Evolutionary conservation across 129 eudicot species (phyloP), one percentile per base, ranked within the genome.

Genomic region (Flaveria ramosissima): DNA sequence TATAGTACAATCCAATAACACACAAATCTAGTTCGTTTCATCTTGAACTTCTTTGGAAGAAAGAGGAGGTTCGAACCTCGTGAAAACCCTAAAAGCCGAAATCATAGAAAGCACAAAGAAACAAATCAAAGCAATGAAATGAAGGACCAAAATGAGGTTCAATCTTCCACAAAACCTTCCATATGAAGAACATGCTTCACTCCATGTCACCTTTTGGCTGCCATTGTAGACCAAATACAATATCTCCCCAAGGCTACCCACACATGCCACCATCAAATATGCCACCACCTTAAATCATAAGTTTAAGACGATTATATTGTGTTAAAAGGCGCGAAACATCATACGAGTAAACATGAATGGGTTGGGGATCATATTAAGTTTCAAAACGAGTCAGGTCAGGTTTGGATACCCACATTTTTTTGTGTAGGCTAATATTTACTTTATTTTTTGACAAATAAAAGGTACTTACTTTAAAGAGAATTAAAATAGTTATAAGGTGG

Each of bases 161-260:
- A 95, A 52, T 82, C 86, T 91, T 69, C 62, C 81, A 79, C 99
- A 95, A 81, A 95, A 91, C 10, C 46, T 91, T 19, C 96, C 96
- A 85, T 84, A 95, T 14, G 97, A 76, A 67, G 63, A 75, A 74
- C 99, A 95, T 23, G 92, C 99, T 82, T 88, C 88, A 89, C 99
- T 91, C 99, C 97, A 95, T 63, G 97, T 51, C 26, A 95, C 96
- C 56, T 66, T 70, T 53, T 52, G 86, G 84, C 85, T 92, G 19
- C 99, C 99, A 64, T 91, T 79, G 74, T 89, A 84, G 13, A 83
- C 91, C 84, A 95, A 88, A 76, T 95, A 87, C n/a, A 85, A 64
- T 61, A 89, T 80, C 83, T 91, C 96, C 41, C 51, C 86, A 47
- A 86, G 50, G 77, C 93, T 88, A 42, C 89, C 90, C 71, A 82